Percentiles rank a stretch among this genome's conserved stretches.
Evolutionary conservation across 352 stramenopile species (phyloP).

Genomic region (Phytophthora constricta): DNA sequence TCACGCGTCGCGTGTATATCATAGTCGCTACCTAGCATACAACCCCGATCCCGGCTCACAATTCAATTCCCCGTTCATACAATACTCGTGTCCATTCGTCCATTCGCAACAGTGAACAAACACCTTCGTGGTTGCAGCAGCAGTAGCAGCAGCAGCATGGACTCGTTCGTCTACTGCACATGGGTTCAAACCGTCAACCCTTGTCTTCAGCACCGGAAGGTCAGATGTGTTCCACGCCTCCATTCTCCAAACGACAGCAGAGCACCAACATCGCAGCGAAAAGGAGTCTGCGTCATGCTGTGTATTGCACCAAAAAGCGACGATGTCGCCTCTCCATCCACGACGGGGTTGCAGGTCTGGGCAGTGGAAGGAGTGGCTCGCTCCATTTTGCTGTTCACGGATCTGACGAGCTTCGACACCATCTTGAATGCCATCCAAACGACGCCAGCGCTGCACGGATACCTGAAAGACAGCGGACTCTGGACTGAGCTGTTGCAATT

Average conservation of each 20-base stretch:
- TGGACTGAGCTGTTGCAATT: slow-evolving; percentile 36
- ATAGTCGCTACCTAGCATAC: too few species aligned
- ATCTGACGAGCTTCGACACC: slow-evolving; percentile 14
- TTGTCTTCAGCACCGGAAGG: neutral
- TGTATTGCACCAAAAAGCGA: neutral
- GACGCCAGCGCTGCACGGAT: slow-evolving; percentile 17
- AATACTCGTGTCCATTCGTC: too few species aligned
- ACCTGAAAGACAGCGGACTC: slow-evolving; percentile 32
- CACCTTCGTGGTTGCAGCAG: too few species aligned
- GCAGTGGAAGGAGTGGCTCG: slow-evolving; percentile 39
- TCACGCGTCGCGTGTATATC: too few species aligned
- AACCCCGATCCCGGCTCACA: too few species aligned
- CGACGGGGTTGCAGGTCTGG: slow-evolving; percentile 21
- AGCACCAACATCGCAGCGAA: slow-evolving; percentile 3
- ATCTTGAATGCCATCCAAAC: slow-evolving; percentile 11
- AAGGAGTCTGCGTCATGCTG: slow-evolving; percentile 7
- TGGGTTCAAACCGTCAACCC: slow-evolving; percentile 6
- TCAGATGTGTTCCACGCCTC: too few species aligned
- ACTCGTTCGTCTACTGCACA: neutral
- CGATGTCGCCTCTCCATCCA: neutral
- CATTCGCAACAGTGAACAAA: too few species aligned
- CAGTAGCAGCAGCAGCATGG: neutral
- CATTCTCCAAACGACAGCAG: neutral
- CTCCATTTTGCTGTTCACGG: slow-evolving; percentile 26
- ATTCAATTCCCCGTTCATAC: too few species aligned